Evolutionary conservation across 495 filamentous ascomycete genomes (phyloP).

Genomic region (Aspergillus nidulans): DNA sequence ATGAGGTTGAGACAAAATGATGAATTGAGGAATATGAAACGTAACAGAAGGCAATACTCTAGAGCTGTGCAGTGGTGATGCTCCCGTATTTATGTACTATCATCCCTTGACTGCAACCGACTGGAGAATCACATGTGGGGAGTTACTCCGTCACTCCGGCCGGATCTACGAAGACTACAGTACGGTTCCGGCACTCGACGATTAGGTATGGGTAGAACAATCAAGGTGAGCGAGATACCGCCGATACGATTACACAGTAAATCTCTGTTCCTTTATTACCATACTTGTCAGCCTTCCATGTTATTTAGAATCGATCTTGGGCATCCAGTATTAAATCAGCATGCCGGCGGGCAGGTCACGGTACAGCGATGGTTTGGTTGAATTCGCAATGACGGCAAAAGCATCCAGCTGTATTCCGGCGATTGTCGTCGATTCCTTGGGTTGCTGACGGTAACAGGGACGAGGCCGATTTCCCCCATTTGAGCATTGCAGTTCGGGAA

Average conservation of each 20-base stretch:
- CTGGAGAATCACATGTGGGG: slow-evolving; percentile 20
- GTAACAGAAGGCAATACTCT: neutral
- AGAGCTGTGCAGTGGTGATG: neutral
- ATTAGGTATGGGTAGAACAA: neutral
- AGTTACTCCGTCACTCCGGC: neutral
- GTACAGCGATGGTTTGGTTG: neutral
- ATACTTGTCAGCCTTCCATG: neutral
- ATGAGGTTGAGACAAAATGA: neutral
- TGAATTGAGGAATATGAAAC: neutral
- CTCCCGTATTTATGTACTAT: slow-evolving; percentile 3
- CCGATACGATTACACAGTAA: too few species aligned
- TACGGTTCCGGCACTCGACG: neutral
- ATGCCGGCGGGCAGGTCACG: neutral
- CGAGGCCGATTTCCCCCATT: slow-evolving; percentile 13
- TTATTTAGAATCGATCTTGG: neutral
- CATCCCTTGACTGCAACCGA: neutral
- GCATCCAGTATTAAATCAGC: neutral
- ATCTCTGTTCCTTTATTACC: neutral
- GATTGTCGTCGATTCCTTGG: slow-evolving; percentile 14
- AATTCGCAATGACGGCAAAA: neutral
- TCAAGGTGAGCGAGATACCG: neutral
- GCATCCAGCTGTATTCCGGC: neutral
- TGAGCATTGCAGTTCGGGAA: slow-evolving; percentile 19
- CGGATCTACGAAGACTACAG: neutral
- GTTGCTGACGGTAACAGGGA: slow-evolving; percentile 8